Conservation (phyloP, 257 asterid species). For the Coffea canephora region DNA sequence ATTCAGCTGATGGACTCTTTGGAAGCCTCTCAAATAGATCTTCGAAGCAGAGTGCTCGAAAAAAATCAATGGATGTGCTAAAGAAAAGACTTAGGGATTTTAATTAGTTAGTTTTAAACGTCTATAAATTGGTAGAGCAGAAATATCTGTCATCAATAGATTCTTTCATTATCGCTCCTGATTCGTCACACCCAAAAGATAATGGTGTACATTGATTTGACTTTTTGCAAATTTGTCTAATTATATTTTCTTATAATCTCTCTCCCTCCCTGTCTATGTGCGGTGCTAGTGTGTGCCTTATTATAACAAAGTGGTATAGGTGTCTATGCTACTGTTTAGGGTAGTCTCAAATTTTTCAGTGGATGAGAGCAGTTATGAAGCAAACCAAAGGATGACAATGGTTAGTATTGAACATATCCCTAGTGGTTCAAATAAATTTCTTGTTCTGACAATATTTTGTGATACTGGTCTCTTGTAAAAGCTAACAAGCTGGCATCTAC, state of each 20-base stretch:
- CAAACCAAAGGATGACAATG: neutral
- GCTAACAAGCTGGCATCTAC: neutral
- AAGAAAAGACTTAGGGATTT: constrained; percentile 82
- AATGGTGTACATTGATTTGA: neutral
- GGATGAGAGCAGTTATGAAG: neutral
- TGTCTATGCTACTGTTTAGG: neutral
- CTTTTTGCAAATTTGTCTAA: neutral
- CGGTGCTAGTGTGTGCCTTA: neutral
- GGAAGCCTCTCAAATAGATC: constrained; percentile 84
- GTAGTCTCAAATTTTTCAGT: neutral
- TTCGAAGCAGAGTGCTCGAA: constrained; percentile 71
- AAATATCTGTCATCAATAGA: constrained; percentile 11
- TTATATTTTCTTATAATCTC: neutral
- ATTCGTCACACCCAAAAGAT: neutral
- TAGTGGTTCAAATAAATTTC: neutral
- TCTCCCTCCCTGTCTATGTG: neutral
- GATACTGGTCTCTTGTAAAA: neutral
- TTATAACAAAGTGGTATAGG: neutral
- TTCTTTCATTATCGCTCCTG: constrained; percentile 9
- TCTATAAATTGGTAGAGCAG: neutral
- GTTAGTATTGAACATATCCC: neutral
- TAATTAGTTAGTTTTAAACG: constrained; percentile 37
- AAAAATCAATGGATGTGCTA: constrained; percentile 78
- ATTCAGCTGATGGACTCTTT: constrained; percentile 76
- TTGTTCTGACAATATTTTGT: neutral